Conservation (phyloP, 225 moss, liverwort and hornwort genomes). For the Anthoceros angustus region DNA sequence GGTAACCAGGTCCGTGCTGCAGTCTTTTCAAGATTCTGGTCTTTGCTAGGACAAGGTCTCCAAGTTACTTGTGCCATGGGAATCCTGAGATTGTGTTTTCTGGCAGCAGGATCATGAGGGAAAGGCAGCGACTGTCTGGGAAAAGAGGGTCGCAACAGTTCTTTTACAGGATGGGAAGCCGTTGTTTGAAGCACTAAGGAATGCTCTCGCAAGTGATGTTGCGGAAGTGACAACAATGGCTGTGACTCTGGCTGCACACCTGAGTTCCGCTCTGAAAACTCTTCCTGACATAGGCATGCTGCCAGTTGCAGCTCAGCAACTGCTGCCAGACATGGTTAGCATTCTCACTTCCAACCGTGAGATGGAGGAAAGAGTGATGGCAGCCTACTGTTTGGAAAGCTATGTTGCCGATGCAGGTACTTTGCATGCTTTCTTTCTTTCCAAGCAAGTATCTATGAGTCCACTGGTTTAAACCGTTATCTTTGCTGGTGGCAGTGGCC, state of each 20-base stretch:
- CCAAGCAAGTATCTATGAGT: not conserved
- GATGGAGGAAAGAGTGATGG: not conserved
- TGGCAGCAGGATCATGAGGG: conserved; percentile 23
- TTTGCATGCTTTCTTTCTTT: not conserved
- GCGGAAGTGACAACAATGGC: conserved; percentile 23
- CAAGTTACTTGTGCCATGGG: not conserved
- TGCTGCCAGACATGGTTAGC: conserved; percentile 23
- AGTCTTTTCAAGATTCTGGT: not conserved
- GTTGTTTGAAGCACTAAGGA: conserved; percentile 32
- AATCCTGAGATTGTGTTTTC: not conserved
- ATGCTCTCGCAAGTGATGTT: conserved; percentile 22
- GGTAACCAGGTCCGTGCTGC: not conserved
- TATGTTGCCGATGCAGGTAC: not conserved
- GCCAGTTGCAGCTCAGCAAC: conserved; percentile 21
- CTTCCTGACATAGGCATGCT: conserved; percentile 22
- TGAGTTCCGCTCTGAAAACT: conserved; percentile 18
- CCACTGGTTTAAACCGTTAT: not conserved
- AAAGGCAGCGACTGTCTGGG: conserved; percentile 22
- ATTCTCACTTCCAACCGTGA: conserved; percentile 9
- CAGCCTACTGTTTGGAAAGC: not conserved
- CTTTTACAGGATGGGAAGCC: conserved; percentile 25
- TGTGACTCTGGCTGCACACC: conserved; percentile 25
- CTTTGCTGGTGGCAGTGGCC: conserved; percentile 12
- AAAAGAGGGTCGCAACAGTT: conserved; percentile 26
- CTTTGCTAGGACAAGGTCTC: not conserved